A percentile compares a stretch with the other conserved stretches of the same genome.
These are phyloP conservation scores for Moniliella sp. DNA, from an alignment of 1,284 basidiomycete species.

Conservation along the genomic window DNA sequence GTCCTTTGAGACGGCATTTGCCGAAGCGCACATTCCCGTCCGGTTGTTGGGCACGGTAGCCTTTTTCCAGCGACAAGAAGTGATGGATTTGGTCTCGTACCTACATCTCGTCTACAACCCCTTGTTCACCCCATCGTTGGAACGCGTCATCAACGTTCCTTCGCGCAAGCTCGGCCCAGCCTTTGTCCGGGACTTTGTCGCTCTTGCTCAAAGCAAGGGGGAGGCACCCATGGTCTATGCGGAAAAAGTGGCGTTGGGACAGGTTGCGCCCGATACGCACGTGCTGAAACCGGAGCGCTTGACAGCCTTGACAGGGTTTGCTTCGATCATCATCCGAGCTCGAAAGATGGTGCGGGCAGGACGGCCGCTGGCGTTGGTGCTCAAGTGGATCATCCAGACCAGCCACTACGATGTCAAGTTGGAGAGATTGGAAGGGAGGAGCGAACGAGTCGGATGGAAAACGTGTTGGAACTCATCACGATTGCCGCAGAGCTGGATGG, in stretches of 20 bases:
- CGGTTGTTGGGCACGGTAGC: slow-evolving; percentile 58
- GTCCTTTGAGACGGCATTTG: slow-evolving; percentile 53
- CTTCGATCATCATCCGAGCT: not conserved
- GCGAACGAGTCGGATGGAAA: not conserved
- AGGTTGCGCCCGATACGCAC: not conserved
- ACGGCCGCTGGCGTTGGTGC: not conserved
- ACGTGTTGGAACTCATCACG: not conserved
- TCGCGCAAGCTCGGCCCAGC: slow-evolving; percentile 61
- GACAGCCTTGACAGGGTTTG: not conserved
- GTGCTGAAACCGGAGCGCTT: not conserved
- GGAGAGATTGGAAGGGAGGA: not conserved
- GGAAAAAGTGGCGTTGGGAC: not conserved
- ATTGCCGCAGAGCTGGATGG: not conserved
- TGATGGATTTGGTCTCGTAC: slow-evolving; percentile 72
- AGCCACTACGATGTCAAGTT: not conserved
- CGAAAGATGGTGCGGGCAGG: not conserved
- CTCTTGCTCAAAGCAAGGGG: slow-evolving; percentile 41
- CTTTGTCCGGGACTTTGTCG: slow-evolving; percentile 45
- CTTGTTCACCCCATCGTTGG: slow-evolving; percentile 47
- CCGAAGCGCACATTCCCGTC: slow-evolving; percentile 55
- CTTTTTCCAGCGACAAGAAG: slow-evolving; percentile 56
- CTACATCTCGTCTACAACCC: slow-evolving; percentile 53
- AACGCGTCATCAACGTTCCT: slow-evolving; percentile 57
- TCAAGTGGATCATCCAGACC: not conserved
- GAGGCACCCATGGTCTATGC: slow-evolving; percentile 44